Base-by-base conservation (phyloP, 352 stramenopile genomes). In the Phytopythium delawarense region DNA sequence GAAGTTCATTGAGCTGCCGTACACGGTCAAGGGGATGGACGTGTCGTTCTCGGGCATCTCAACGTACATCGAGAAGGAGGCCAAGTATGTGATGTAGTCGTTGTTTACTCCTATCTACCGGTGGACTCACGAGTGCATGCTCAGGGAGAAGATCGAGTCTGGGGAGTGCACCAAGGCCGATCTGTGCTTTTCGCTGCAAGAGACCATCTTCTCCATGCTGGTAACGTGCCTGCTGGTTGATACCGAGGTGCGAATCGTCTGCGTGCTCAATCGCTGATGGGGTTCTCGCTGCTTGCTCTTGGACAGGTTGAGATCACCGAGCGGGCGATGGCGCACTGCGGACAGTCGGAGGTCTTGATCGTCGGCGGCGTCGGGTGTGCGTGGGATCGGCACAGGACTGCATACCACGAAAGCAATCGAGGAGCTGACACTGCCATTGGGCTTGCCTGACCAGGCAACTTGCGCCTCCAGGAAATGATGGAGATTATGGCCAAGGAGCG, bases 171-270 rank as follows among this genome's bases (percentile, higher is more conserved):
- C 96, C 18, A 90, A 91, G 56, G 96, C 88, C 20, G 97, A 99
- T 72, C 76, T 99, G 59, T 99, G 98, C 74, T 99, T 98, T 69
- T 99, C 96, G 4, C 80, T 99, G 9, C 98, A 99, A 80, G 98
- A 99, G 81, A 99, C 97, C 28, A 92, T 99, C 46, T 99, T 99
- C 84, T 97, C 98, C 21, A 99, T 99, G 98, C 87, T 99, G 51
- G 95, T 94, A 67, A 16, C 48, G 48, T 13, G 21, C 9, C 6
- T 34, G 11, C 40, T 48, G 40, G n/a, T 28, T 37, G 32, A 39
- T 12, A 8, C 34, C 11, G 34, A 39, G 7, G 11, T 8, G 34
- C 5, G 34, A 4, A 39, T 39, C 11, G 34, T 4, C 34, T 28
- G 25, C 25, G 25, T 28, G 4, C 42, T 25, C 13, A 7, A 7